A percentile compares a stretch with the other conserved stretches of the same genome.
phyloP scores from a whole-genome alignment of 352 stramenopile species.

The Plasmopara muralis region DNA sequence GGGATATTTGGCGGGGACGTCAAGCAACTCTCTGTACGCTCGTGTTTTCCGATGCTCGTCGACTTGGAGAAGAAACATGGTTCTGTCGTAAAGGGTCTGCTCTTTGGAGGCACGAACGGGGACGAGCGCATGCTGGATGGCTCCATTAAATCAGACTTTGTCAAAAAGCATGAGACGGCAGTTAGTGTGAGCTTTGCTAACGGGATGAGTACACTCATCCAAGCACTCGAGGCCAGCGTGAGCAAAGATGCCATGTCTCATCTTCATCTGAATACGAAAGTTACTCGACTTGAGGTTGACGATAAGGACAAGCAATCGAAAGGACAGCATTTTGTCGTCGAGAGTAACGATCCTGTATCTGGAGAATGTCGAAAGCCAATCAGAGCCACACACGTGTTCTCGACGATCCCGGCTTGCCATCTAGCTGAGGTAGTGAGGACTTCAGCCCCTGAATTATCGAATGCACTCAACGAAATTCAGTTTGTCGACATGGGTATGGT shows the following conservation, averaged over 20 bases:
- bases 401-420: slow-evolving; percentile 60
- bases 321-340: slow-evolving; percentile 30
- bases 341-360: slow-evolving; percentile 27
- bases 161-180: slow-evolving; percentile 55
- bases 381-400: slow-evolving; percentile 64
- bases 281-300: slow-evolving; percentile 24
- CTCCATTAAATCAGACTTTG: slow-evolving; percentile 60
- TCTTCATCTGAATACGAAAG: slow-evolving; percentile 32
- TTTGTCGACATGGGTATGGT: slow-evolving; percentile 82
- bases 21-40: slow-evolving; percentile 60
- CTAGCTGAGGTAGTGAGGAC: slow-evolving; percentile 40
- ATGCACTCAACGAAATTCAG: slow-evolving; percentile 53
- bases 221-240: slow-evolving; percentile 38
- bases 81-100: slow-evolving; percentile 71
- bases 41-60: slow-evolving; percentile 73
- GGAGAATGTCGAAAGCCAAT: slow-evolving; percentile 32
- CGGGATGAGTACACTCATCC: slow-evolving; percentile 71
- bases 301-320: slow-evolving; percentile 12
- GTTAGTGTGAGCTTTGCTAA: slow-evolving; percentile 82
- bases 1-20: slow-evolving; percentile 88
- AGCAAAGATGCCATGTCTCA: slow-evolving; percentile 37
- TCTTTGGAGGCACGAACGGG: slow-evolving; percentile 31
- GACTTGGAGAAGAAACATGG: slow-evolving; percentile 73
- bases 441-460: slow-evolving; percentile 38
- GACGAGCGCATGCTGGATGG: slow-evolving; percentile 61